These are phyloP conservation scores for Rhazya stricta DNA, from an alignment of 257 asterid species.

Conservation along the genomic window DNA sequence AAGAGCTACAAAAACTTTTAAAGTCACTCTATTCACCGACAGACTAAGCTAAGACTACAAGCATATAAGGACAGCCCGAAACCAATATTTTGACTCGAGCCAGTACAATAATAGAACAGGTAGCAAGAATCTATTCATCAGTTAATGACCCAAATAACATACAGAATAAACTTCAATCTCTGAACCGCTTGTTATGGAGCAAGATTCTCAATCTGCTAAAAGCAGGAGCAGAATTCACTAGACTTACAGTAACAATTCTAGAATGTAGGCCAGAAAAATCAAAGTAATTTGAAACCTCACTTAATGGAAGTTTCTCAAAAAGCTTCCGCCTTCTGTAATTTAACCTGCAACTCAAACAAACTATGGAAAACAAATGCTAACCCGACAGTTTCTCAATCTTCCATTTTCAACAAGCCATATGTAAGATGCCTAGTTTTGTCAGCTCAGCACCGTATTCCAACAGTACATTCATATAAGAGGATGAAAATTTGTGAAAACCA, in stretches of 20 bases:
- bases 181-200: no score
- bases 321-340: no score
- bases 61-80: neutral
- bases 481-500: neutral
- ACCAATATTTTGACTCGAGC: neutral
- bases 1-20: no score
- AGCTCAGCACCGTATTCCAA: neutral
- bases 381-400: no score
- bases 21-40: neutral
- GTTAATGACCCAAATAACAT: neutral
- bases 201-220: no score
- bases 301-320: no score
- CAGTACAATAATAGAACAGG: neutral
- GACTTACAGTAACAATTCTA: no score
- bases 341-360: neutral
- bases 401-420: no score
- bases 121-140: neutral
- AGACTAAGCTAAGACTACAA: no score
- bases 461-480: neutral
- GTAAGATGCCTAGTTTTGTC: neutral
- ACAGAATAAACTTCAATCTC: neutral
- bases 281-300: no score
- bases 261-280: no score
- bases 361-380: neutral
- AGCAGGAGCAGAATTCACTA: no score